Conservation (phyloP, 352 stramenopile species). For the Pythium volutum region DNA sequence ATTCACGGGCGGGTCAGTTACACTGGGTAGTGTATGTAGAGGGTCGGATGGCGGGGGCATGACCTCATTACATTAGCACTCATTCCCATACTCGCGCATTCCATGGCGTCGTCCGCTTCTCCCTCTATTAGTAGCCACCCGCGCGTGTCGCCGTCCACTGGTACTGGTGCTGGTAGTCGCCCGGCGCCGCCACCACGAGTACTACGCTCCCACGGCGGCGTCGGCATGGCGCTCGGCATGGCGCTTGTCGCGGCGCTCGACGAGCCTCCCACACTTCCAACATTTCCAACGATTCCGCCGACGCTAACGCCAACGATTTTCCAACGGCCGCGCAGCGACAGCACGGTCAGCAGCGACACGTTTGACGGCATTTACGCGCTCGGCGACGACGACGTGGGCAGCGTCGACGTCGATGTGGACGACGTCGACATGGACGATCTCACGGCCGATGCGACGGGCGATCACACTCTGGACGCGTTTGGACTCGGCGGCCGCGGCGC, state of each 20-base stretch:
- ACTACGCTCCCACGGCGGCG: background rate
- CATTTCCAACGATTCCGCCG: background rate
- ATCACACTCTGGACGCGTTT: background rate
- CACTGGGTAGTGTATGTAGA: background rate
- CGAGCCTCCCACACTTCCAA: background rate
- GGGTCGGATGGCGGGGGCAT: constrained; percentile 18
- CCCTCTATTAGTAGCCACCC: too few relatives aligned
- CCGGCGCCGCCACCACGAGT: constrained; percentile 4
- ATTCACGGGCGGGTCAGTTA: background rate
- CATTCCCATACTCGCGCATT: background rate
- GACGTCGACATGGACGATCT: constrained; percentile 60
- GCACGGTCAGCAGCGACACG: constrained; percentile 23
- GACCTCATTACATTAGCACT: background rate
- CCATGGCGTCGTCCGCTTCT: background rate
- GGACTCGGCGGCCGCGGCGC: constrained; percentile 38
- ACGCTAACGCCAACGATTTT: background rate
- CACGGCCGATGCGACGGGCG: constrained; percentile 25
- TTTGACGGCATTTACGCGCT: constrained; percentile 28
- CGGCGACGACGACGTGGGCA: constrained; percentile 17
- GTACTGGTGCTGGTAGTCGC: background rate
- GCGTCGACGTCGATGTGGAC: constrained; percentile 26
- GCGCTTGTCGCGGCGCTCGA: constrained; percentile 24
- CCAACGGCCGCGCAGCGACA: constrained; percentile 20
- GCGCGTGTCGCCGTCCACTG: background rate
- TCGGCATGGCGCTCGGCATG: constrained; percentile 13